phyloP scores from a whole-genome alignment of 2,329 filamentous ascomycete genomes.

The Hymenoscyphus albidus region DNA sequence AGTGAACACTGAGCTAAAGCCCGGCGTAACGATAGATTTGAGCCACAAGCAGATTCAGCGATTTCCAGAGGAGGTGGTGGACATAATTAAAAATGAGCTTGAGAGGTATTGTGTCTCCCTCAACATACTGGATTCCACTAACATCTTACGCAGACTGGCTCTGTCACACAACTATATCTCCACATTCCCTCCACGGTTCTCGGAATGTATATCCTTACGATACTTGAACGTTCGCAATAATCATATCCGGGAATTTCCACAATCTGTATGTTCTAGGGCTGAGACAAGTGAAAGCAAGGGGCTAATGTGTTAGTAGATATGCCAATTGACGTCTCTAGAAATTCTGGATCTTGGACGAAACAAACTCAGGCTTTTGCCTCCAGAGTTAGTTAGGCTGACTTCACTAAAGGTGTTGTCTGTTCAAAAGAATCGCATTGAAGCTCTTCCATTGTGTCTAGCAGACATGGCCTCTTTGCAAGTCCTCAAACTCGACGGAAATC shows the following conservation, averaged over 20 bases:
- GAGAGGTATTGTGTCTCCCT: constrained; percentile 31
- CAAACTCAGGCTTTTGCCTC: constrained; percentile 71
- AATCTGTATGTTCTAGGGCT: constrained; percentile 47
- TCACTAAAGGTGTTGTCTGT: constrained; percentile 88
- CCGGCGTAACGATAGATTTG: constrained; percentile 72
- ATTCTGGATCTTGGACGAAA: constrained; percentile 92
- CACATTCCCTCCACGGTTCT: constrained; percentile 65
- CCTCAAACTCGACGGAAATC: constrained; percentile 86
- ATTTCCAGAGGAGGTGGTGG: constrained; percentile 37
- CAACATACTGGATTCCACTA: constrained; percentile 20
- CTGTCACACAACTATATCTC: constrained; percentile 76
- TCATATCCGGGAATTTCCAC: constrained; percentile 63
- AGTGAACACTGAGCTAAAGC: constrained; percentile 56
- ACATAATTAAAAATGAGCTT: constrained; percentile 37
- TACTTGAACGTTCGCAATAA: constrained; percentile 81
- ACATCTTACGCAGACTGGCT: constrained; percentile 55
- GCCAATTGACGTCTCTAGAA: constrained; percentile 80
- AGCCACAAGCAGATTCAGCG: constrained; percentile 68
- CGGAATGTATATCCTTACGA: constrained; percentile 71
- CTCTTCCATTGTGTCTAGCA: constrained; percentile 76
- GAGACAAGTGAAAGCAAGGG: neutral
- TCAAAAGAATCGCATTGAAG: constrained; percentile 80
- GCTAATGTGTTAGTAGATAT: constrained; percentile 55
- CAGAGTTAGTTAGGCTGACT: constrained; percentile 73
- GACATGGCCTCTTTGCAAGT: constrained; percentile 89